Evolutionary conservation across 1,284 basidiomycete species (phyloP), one percentile per base, ranked within the genome.

Genomic region (Trametes hirsuta): DNA sequence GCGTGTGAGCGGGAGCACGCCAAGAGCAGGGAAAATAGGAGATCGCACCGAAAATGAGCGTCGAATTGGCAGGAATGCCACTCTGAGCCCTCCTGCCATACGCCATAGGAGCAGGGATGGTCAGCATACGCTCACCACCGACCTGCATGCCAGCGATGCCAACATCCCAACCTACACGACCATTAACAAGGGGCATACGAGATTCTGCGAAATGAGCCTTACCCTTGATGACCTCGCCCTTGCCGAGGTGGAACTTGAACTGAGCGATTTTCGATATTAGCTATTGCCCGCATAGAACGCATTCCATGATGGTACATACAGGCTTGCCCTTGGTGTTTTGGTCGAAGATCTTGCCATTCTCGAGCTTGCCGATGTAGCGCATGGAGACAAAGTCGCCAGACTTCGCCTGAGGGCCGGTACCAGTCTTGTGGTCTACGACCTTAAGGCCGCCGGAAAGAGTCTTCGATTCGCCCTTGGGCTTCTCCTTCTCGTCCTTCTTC

Each of bases 191-290:
- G 47, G 47, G 6, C 22, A 59, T 24, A 36, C 59, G 15, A 18
- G 1, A 9, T 24, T 12, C 21, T 42, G 49, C 39, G 18, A 3
- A 37, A 12, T 25, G 36, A 37, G 30, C 65, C 72, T 65, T 63
- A 82, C 91, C 94, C 80, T 92, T 92, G 77, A 98, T 97, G 54
- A 98, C 96, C 73, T 97, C 91, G 45, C 94, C 94, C 62, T 84
- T 81, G 56, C 96, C 97, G 36, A 98, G 83, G 50, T 81, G 85
- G 83, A 98, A 98, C 48, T 79, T 79, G 80, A 98, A 97, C 84
- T 91, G 62, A 46, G 12, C 53, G 42, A 42, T 52, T 46, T 49
- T 59, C 52, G 62, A 58, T 53, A 37, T 41, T 42, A 37, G 30
- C 8, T 30, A 1, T 30, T 0, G 8, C 30, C 30, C 1, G 8